Conservation (phyloP, 1,284 basidiomycete species). For the Heterobasidion parviporum region DNA sequence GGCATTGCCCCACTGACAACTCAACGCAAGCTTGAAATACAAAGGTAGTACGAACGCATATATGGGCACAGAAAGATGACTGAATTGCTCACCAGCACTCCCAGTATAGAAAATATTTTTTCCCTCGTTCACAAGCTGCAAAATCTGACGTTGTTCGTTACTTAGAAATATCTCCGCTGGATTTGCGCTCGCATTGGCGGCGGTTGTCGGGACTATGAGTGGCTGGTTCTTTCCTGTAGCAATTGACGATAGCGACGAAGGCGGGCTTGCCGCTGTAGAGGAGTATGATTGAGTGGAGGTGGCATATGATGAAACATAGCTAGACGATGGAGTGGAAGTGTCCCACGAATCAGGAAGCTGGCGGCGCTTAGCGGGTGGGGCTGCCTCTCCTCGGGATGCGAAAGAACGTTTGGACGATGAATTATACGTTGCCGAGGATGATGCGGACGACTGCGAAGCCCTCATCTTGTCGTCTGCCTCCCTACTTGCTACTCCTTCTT, state of each 20-base stretch:
- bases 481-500: conserved; percentile 11
- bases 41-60: neutral
- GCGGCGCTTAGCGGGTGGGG: conserved; percentile 7
- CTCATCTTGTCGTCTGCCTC: conserved; percentile 2
- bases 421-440: neutral
- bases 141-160: conserved; percentile 76
- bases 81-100: conserved; percentile 69
- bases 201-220: neutral
- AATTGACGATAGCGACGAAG: neutral
- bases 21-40: neutral
- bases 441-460: neutral
- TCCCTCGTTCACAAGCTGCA: conserved; percentile 65
- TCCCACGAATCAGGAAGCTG: conserved; percentile 10
- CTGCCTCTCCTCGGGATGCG: neutral
- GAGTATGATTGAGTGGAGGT: neutral
- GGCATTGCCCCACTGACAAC: neutral
- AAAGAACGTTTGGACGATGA: neutral
- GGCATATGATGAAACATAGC: neutral
- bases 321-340: neutral
- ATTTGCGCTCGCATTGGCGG: conserved; percentile 19
- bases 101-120: conserved; percentile 95
- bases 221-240: neutral
- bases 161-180: conserved; percentile 55
- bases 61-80: neutral
- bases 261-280: neutral